These are phyloP conservation scores for Porogramme epimiltina DNA, from an alignment of 1,284 basidiomycete species.

Conservation along the genomic window DNA sequence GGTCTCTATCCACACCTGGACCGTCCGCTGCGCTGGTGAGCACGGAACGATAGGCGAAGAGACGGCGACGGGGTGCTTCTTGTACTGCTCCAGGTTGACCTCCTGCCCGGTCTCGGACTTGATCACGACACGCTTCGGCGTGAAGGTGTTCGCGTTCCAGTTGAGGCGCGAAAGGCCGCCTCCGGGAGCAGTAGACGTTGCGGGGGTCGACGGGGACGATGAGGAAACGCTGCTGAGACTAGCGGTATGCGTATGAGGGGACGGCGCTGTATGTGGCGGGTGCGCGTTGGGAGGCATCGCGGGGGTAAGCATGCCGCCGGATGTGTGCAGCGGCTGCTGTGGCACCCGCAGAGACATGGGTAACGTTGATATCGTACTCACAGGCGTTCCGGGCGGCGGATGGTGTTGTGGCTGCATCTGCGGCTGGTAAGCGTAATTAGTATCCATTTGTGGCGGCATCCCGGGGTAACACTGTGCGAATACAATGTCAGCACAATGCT, in stretches of 20 bases:
- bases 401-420: conserved; percentile 39
- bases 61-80: conserved; percentile 39
- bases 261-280: conserved; percentile 51
- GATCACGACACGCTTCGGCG: conserved; percentile 57
- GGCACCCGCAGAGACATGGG: conserved; percentile 68
- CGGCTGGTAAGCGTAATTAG: conserved; percentile 31
- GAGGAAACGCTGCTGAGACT: conserved; percentile 55
- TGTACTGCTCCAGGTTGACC: conserved; percentile 55
- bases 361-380: conserved; percentile 44
- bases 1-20: conserved; percentile 43
- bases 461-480: conserved; percentile 35
- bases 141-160: conserved; percentile 63
- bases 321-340: conserved; percentile 54
- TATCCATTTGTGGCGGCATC: conserved; percentile 32
- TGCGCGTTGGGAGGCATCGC: conserved; percentile 52
- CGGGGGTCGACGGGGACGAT: conserved; percentile 65
- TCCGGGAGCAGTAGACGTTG: conserved; percentile 43
- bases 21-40: conserved; percentile 40
- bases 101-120: conserved; percentile 64
- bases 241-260: conserved; percentile 49
- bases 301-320: conserved; percentile 63
- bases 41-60: conserved; percentile 43
- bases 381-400: conserved; percentile 36
- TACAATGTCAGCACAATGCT: background rate
- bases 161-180: conserved; percentile 48